Percentiles rank a stretch among this genome's conserved stretches.
Conservation (phyloP, 805 yeast species). For the Millerago galiae region DNA sequence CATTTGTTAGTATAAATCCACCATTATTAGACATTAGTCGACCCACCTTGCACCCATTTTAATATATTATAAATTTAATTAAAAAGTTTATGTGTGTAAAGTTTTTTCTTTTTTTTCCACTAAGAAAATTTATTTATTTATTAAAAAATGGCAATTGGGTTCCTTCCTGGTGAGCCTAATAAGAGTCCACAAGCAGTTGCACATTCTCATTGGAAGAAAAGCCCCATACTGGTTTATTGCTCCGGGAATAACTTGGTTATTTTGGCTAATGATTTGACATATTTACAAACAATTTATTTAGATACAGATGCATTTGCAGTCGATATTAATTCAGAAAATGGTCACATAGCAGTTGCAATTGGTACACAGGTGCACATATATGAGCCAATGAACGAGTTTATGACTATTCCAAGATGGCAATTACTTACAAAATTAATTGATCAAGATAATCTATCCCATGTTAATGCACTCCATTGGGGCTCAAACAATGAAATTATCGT, state of each 20-base stretch:
- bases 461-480: constrained; percentile 52
- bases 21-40: neutral
- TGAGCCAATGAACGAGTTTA: constrained; percentile 48
- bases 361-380: constrained; percentile 39
- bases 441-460: constrained; percentile 26
- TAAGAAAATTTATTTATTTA: neutral
- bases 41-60: constrained; percentile 49
- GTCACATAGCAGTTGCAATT: constrained; percentile 52
- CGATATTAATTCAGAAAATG: constrained; percentile 55
- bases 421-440: constrained; percentile 24
- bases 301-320: constrained; percentile 61
- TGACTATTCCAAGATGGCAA: constrained; percentile 40
- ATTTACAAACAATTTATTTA: constrained; percentile 73
- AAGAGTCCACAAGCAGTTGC: constrained; percentile 45
- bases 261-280: constrained; percentile 40
- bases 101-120: neutral
- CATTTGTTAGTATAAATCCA: neutral
- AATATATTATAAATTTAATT: neutral
- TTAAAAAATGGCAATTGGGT: constrained; percentile 47
- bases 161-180: constrained; percentile 85
- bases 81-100: neutral
- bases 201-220: constrained; percentile 57
- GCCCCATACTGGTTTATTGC: constrained; percentile 49
- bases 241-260: constrained; percentile 85
- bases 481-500: constrained; percentile 46